Evolutionary conservation across 208 protist genomes (phyloP).

Genomic region (Acanthamoeba lugdunensis): DNA sequence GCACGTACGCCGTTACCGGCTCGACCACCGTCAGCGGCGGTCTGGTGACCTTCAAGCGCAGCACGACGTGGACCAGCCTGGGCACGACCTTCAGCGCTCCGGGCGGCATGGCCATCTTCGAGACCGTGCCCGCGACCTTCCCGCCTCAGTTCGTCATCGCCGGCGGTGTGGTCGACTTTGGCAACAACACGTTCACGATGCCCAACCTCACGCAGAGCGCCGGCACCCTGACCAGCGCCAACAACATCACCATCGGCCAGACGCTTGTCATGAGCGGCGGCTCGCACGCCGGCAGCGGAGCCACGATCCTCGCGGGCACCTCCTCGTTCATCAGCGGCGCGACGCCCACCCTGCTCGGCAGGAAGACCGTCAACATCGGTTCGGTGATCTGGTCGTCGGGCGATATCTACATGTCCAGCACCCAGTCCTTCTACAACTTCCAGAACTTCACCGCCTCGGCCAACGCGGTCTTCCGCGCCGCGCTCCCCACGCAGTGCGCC

Average conservation of each 20-base stretch:
- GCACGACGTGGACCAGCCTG: slow-evolving; percentile 39
- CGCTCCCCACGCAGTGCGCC: background rate
- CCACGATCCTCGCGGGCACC: slow-evolving; percentile 25
- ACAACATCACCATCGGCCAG: slow-evolving; percentile 52
- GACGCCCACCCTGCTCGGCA: background rate
- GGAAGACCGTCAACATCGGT: slow-evolving; percentile 53
- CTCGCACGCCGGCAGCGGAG: slow-evolving; percentile 45
- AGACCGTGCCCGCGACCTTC: slow-evolving; percentile 57
- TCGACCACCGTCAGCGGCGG: slow-evolving; percentile 1
- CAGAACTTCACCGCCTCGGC: slow-evolving; percentile 49
- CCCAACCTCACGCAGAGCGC: slow-evolving; percentile 15
- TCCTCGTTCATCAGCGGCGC: background rate
- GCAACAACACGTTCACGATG: slow-evolving; percentile 64
- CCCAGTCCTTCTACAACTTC: slow-evolving; percentile 59
- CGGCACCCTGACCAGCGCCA: background rate
- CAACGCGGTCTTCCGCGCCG: background rate
- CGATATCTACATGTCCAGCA: background rate
- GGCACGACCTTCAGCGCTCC: background rate
- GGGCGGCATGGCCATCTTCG: slow-evolving; percentile 18
- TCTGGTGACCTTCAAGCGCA: slow-evolving; percentile 45
- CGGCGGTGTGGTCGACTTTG: slow-evolving; percentile 9
- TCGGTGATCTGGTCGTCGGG: slow-evolving; percentile 1
- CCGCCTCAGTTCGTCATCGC: background rate
- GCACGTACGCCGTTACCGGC: slow-evolving; percentile 41
- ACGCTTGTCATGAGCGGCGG: slow-evolving; percentile 30